Conservation (phyloP, 148 eudicot species). For the Camellia lanceoleosa region DNA sequence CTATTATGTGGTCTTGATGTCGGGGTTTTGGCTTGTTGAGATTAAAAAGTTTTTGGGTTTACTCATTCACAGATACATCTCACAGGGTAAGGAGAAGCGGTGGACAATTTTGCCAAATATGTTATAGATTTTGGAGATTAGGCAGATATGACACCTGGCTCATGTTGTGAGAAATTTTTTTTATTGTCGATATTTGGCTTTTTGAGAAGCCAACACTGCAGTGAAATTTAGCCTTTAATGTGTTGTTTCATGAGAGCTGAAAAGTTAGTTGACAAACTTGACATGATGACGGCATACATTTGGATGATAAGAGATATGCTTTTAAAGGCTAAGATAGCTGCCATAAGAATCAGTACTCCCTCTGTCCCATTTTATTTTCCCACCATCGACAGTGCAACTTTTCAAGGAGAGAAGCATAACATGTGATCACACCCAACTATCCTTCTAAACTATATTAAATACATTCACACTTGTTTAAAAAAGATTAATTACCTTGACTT, state of each 20-base stretch:
- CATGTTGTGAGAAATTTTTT: neutral
- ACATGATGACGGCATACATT: neutral
- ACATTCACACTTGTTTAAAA: neutral
- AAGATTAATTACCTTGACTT: no score
- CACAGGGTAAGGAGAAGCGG: neutral
- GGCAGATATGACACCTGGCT: neutral
- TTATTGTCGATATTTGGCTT: neutral
- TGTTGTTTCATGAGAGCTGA: neutral
- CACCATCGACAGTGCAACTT: neutral
- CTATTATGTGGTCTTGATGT: no score
- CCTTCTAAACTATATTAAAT: neutral
- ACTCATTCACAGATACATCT: neutral
- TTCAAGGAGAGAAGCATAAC: neutral
- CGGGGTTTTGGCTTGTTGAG: neutral
- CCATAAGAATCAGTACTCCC: neutral
- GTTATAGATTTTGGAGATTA: neutral
- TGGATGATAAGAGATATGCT: neutral
- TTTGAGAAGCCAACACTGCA: neutral
- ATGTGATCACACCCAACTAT: neutral
- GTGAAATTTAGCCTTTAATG: neutral
- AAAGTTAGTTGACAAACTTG: neutral
- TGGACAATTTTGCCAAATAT: neutral
- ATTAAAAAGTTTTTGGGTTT: neutral
- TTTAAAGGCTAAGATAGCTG: neutral
- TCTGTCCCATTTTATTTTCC: neutral